Evolutionary conservation across 345 rosid genomes (phyloP), one percentile per base, ranked within the genome.

Genomic region (Brassica rapa): DNA sequence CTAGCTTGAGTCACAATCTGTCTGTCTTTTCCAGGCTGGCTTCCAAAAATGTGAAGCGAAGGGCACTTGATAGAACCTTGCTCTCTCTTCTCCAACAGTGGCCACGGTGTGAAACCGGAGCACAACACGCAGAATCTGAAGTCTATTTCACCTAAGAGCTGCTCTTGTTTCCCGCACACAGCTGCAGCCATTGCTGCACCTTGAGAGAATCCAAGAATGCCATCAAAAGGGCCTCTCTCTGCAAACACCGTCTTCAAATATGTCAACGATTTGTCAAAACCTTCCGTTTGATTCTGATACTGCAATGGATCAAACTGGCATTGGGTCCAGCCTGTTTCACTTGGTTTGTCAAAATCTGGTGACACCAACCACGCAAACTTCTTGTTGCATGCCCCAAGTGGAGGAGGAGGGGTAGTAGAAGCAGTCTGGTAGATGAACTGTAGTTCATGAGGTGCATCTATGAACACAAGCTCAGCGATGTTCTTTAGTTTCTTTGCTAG

Each of bases 171-270:
- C 1, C 84, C 89, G 71, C 94, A 84, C 11, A 87, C 76, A 27
- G 86, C 83, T 76, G 94, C 94, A 71, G 95, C 89, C 96, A 90
- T 89, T 25, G 97, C 98, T 1, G 98, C 99, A 77, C 99, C 98
- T 71, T 89, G 98, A 41, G 97, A 93, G 77, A 96, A 93, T 71
- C 99, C 97, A 14, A 96, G 83, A 62, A 91, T 85, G 71, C 97
- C 99, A 71, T 96, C 99, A 76, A 93, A 93, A 33, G 97, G 97
- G n/a, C 99, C 99, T 75, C 83, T 80, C 79, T 63, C 75, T 6
- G 83, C 82, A 86, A 85, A 86, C 8, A 77, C 63, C 0, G 27
- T 82, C 82, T 83, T 87, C 79, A 95, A 77, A 81, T 81, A 87
- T 37, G 85, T 71, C 30, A 89, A 30, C 7, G 97, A 96, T 71